Evolutionary conservation across 257 asterid genomes (phyloP).

Genomic region (Vinca minor): DNA sequence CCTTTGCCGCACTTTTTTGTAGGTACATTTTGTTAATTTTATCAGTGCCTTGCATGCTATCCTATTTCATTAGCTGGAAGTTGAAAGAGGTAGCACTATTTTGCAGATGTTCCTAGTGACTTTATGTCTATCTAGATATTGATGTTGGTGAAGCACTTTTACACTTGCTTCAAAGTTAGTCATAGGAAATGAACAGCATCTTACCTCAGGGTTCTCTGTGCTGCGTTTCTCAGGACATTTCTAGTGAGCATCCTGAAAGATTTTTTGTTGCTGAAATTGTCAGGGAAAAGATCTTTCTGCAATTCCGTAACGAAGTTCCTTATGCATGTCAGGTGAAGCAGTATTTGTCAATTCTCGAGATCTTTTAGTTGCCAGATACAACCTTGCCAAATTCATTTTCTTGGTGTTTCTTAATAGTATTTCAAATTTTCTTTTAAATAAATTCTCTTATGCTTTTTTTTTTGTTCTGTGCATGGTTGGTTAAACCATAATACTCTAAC

Average conservation of each 20-base stretch:
- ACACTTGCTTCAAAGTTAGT: background rate
- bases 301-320: constrained; percentile 86
- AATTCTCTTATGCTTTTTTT: background rate
- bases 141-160: background rate
- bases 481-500: background rate
- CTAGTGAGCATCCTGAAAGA: constrained; percentile 97
- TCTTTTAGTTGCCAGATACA: background rate
- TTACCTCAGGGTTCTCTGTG: background rate
- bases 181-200: background rate
- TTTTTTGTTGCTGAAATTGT: constrained; percentile 91
- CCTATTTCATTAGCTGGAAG: background rate
- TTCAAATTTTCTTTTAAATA: constrained; percentile 1
- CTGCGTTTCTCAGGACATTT: constrained; percentile 57
- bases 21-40: background rate
- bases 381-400: background rate
- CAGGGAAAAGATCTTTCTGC: constrained; percentile 89
- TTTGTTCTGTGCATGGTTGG: background rate
- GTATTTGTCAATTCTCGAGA: constrained; percentile 1
- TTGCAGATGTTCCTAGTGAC: no score
- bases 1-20: background rate
- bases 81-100: background rate
- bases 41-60: no score
- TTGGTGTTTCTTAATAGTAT: background rate
- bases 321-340: constrained; percentile 88
- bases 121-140: background rate